These are phyloP conservation scores for Paracamarosporium sp. DNA, from an alignment of 2,329 filamentous ascomycete genomes.

Conservation along the genomic window DNA sequence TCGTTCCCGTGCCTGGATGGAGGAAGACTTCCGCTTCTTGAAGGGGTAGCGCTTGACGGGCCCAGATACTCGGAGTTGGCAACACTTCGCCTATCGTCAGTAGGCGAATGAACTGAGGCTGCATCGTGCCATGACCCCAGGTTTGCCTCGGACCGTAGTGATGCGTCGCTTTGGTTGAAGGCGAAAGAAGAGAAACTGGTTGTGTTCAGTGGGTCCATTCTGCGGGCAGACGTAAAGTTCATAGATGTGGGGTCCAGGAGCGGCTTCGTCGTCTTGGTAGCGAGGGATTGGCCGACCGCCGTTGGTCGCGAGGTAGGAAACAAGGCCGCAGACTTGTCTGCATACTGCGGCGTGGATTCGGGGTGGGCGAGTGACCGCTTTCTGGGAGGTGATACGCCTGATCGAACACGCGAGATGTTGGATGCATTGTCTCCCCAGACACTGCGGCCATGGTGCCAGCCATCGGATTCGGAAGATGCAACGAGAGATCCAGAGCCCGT, in stretches of 20 bases:
- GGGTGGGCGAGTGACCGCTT: constrained; percentile 46
- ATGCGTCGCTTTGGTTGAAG: constrained; percentile 38
- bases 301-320: constrained; percentile 33
- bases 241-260: constrained; percentile 39
- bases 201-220: constrained; percentile 34
- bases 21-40: constrained; percentile 64
- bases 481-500: constrained; percentile 74
- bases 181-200: constrained; percentile 42
- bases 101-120: constrained; percentile 48
- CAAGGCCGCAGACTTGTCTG: constrained; percentile 33
- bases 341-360: constrained; percentile 40
- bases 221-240: constrained; percentile 39
- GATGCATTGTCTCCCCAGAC: constrained; percentile 64
- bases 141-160: constrained; percentile 32
- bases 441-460: constrained; percentile 62
- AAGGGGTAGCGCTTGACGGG: constrained; percentile 52
- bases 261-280: constrained; percentile 35
- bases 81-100: constrained; percentile 49
- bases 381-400: constrained; percentile 46
- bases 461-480: constrained; percentile 71
- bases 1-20: constrained; percentile 61
- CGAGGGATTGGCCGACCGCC: constrained; percentile 28
- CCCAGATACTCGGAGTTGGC: constrained; percentile 53
- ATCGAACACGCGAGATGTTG: constrained; percentile 40
- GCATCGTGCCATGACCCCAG: constrained; percentile 44